Base-by-base conservation (phyloP, 2,329 filamentous ascomycete genomes). In the Helminthosporium solani region DNA sequence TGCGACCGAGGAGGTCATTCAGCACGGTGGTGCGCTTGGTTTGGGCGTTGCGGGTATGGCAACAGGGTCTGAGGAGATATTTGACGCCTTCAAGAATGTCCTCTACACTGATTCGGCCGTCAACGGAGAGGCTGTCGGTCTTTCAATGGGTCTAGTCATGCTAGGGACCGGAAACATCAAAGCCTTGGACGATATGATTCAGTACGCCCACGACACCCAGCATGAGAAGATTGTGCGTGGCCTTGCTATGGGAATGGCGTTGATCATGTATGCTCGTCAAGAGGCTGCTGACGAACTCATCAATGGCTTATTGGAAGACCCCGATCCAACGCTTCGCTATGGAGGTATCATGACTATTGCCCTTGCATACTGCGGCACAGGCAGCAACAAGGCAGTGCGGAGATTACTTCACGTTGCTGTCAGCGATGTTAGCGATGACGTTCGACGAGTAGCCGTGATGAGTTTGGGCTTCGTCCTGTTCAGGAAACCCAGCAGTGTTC, bases 321-420 rank as follows among this genome's bases (percentile, higher is more conserved):
- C 94, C 1, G 92, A 99, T 67, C 90, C 94, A 57, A 92, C 90
- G 7, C 79, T 99, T 50, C 85, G 94, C 57, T 99, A 99, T 60
- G 94, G 94, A 68, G 94, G 94, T 76, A 96, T 99, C 70, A 90
- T 99, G 84, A 96, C 94, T n/a, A 89, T 99, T 47, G 94, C 94
- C 41, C 79, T 99, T 67, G 94, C 94, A 15, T 99, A 99, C 75
- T 96, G 92, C 67, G 94, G 94, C 47, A 96, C 89, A 33, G 89
- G 92, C 56, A 96, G 91, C 81, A 99, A 99, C 79, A 97, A 97
- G 78, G 94, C 95, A 19, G 94, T 99, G 40, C 87, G 95, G 44
- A 95, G 94, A 73, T 80, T 99, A 23, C 83, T 99, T 9, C 94
- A 99, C 68, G 88, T 94, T 50, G 94, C 94, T 46, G 95, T 99